These are phyloP conservation scores for Neurospora terricola DNA, from an alignment of 495 filamentous ascomycete species.

Conservation along the genomic window DNA sequence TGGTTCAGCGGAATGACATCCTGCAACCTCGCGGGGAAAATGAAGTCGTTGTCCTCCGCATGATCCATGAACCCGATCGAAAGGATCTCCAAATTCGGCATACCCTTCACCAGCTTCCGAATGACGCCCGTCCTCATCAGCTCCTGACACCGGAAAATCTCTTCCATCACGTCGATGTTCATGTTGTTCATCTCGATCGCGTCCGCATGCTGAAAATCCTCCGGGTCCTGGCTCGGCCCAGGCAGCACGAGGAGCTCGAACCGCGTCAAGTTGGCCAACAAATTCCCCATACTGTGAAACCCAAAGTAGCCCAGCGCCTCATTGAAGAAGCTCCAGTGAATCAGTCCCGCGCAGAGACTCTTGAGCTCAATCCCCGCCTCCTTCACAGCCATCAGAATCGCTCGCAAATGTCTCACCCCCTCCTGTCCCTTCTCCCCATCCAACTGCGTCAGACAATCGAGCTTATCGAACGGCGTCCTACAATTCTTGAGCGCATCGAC, in stretches of 20 bases:
- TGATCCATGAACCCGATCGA: background rate
- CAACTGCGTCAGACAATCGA: background rate
- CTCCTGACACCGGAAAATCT: background rate
- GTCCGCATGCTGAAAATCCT: background rate
- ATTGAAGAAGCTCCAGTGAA: background rate
- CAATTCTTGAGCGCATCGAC: background rate
- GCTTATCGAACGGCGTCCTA: background rate
- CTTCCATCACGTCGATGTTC: background rate
- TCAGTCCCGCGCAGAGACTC: background rate
- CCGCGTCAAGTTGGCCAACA: background rate
- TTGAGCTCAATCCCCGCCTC: background rate
- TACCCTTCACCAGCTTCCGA: background rate
- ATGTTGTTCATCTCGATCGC: background rate
- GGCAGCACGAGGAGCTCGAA: background rate
- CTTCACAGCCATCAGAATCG: background rate
- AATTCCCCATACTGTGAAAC: background rate
- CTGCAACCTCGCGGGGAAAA: background rate
- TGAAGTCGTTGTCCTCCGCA: background rate
- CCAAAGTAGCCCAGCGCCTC: background rate
- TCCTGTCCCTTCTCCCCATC: background rate
- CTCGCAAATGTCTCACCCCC: background rate
- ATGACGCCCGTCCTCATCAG: background rate
- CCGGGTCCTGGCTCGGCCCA: background rate
- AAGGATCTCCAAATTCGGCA: background rate
- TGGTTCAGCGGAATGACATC: background rate